Base-by-base conservation (phyloP, 768 basidiomycete genomes). In the Pleurotus sapidus region DNA sequence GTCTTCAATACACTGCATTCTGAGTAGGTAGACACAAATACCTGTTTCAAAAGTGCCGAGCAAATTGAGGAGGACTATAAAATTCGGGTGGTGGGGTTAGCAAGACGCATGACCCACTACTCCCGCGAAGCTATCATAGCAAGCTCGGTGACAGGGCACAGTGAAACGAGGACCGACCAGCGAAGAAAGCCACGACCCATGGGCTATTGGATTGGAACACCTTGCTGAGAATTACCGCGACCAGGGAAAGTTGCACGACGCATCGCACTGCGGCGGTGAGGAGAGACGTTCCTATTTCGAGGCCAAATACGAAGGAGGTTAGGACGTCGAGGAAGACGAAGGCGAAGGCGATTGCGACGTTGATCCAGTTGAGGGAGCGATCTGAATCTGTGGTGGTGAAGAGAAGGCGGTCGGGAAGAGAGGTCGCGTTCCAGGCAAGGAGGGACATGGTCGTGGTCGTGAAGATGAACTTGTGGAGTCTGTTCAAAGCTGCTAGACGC, bases 1-100 rank as follows among this genome's bases (percentile, higher is more conserved):
- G 47, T 38, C 8, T 54, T 14, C 39, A 51, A 5, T 15, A 18
- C 15, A 49, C 3, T 23, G 17, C n/a, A 72, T 80, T 58, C 30
- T 3, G 4, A 4, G 2, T 11, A 11, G 0, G 30, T 4, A 34
- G 9, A 3, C 30, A 0, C 0, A 34, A 20, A 20, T 57, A 86
- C 89, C 89, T n/a, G 84, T 85, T 62, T 94, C 93, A 43, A 86
- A 74, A 0, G 93, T 90, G 3, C 90, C 91, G 62, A 94, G 72
- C 3, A 89, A 63, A 65, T 92, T 93, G 54, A 94, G 69, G 24
- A 93, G 65, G 49, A 83, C 88, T 89, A 57, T 3, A 23, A 11
- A 17, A 14, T 8, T 1, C 2, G 20, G 15, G 2, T 3, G 15
- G 9, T 1, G 15, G 20, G 0, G 7, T 23, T 14, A 45, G n/a